Conservation (phyloP, 108 stramenopile species). For the Cyclotella cryptica region DNA sequence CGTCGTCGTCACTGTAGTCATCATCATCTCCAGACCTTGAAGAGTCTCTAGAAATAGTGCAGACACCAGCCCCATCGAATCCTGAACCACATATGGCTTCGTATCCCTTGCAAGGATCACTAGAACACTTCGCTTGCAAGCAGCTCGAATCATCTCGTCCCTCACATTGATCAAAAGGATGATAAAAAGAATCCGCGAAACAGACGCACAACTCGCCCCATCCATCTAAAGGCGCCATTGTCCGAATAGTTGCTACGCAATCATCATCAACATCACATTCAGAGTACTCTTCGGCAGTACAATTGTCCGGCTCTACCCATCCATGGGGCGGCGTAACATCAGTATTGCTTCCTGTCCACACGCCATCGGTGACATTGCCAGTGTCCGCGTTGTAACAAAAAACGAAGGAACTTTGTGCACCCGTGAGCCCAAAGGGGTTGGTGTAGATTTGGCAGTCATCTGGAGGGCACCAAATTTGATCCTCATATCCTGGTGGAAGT, state of each 20-base stretch:
- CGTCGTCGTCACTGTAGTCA: neutral
- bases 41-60: neutral
- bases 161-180: conserved; percentile 14
- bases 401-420: conserved; percentile 5
- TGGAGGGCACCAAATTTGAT: conserved; percentile 20
- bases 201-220: neutral
- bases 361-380: conserved; percentile 10
- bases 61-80: neutral
- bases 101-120: neutral
- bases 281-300: neutral
- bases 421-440: conserved; percentile 18
- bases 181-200: neutral
- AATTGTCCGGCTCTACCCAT: conserved; percentile 6
- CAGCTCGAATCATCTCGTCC: neutral
- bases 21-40: neutral
- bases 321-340: conserved; percentile 5
- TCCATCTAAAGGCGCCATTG: neutral
- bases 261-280: conserved; percentile 9
- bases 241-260: neutral
- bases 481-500: conserved; percentile 39
- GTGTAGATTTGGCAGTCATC: conserved; percentile 20
- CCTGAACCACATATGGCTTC: neutral
- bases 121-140: neutral
- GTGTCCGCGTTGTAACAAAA: conserved; percentile 15
- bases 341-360: conserved; percentile 13